Evolutionary conservation across 2,329 filamentous ascomycete genomes (phyloP).

Genomic region (Didymellaceae sp.): DNA sequence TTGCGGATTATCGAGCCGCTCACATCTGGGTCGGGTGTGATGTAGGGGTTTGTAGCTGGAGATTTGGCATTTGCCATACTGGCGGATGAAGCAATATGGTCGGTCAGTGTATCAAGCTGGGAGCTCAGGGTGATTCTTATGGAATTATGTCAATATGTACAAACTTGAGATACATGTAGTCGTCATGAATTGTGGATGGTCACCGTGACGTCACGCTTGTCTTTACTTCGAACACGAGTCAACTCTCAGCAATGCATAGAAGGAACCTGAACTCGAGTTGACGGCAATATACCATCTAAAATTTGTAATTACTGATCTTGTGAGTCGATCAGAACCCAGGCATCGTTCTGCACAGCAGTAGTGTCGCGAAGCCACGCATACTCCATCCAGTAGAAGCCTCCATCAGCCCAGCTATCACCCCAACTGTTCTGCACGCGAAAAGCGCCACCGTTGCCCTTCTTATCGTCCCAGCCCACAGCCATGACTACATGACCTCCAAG

Average conservation of each 20-base stretch:
- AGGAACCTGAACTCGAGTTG: too few species aligned
- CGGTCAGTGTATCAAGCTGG: neutral
- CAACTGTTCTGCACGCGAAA: neutral
- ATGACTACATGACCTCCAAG: neutral
- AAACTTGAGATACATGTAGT: neutral
- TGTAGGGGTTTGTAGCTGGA: slow-evolving; percentile 27
- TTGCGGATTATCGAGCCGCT: slow-evolving; percentile 32
- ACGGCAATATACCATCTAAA: too few species aligned
- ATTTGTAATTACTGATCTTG: neutral
- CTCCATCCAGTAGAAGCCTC: neutral
- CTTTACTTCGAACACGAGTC: too few species aligned
- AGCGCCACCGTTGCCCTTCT: neutral
- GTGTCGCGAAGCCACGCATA: too few species aligned
- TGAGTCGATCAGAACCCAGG: neutral
- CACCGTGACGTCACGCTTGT: slow-evolving; percentile 11
- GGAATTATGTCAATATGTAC: neutral
- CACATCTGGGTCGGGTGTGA: slow-evolving; percentile 21
- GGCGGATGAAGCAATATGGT: neutral
- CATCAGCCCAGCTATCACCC: neutral
- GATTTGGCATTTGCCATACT: slow-evolving; percentile 22
- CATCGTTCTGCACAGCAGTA: neutral
- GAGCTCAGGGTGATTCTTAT: neutral
- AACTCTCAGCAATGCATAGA: too few species aligned
- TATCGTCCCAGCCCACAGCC: neutral
- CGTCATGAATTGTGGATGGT: slow-evolving; percentile 11